Base-by-base conservation (phyloP, 805 yeast genomes). In the Ogataea kodamae region DNA sequence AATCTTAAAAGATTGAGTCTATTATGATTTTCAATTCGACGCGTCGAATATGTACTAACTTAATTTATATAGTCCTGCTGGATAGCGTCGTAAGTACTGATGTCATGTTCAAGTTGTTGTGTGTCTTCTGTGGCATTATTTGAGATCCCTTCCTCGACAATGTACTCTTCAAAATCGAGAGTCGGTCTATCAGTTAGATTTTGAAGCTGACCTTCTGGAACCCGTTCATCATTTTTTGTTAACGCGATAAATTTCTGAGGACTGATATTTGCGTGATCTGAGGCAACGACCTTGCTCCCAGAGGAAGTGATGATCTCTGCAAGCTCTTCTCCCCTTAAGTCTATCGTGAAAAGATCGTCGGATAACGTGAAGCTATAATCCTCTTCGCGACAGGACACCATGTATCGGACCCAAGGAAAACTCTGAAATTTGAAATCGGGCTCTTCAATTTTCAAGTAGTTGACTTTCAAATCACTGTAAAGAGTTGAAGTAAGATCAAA, bases 341-440 rank as follows among this genome's bases (percentile, higher is more conserved):
- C 49, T 18, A 39, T 39, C 2, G 18, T 20, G 16, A 56, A 46
- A 19, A 49, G 52, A 9, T 52, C 51, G 9, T 46, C 51, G 17
- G 49, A 37, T 9, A 58, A 19, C n/a, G 44, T 36, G 36, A 58
- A 58, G 3, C 49, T 37, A 33, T 58, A 58, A 30, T 57, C 62
- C 19, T 48, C 52, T 14, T 42, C 34, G 6, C 38, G 23, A 17
- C 64, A 72, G 22, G 56, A 42, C 4, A 72, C 70, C 38, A 69
- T 59, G 49, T 82, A 81, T 34, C 81, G 65, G 1, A 83, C 81
- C 94, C 94, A 83, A 0, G 92, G 89, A 50, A 83, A 82, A 25
- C 84, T 72, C 36, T 62, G 64, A 25, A 55, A 55, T 5, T 83
- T 76, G 50, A 81, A 54, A 32, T 67, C 69, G 5, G 70, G 72